These are phyloP conservation scores for Termitomyces sp. DNA, from an alignment of 768 basidiomycete genomes.

Conservation along the genomic window DNA sequence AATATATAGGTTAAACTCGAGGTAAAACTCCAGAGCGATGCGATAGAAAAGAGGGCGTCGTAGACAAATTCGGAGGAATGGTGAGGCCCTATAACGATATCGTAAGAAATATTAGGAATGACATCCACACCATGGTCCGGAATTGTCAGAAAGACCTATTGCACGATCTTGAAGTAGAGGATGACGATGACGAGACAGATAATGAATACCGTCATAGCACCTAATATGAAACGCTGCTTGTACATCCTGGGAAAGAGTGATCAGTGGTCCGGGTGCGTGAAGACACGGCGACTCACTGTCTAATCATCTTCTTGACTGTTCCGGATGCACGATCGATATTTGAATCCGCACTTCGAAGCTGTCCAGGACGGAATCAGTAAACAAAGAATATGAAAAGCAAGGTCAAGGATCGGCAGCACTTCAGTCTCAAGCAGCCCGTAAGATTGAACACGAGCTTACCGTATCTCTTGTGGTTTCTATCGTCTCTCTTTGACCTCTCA, in stretches of 20 bases:
- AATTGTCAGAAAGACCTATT: neutral
- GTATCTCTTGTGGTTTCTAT: constrained; percentile 85
- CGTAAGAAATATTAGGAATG: neutral
- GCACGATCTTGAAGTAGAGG: constrained; percentile 53
- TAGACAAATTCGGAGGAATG: neutral
- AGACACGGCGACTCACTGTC: constrained; percentile 53
- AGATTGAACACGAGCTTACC: constrained; percentile 34
- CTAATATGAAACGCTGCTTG: constrained; percentile 79
- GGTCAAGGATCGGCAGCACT: neutral
- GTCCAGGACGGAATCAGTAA: neutral
- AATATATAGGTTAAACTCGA: neutral
- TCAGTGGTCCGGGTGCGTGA: too few relatives aligned
- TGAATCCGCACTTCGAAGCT: constrained; percentile 79
- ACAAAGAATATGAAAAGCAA: neutral
- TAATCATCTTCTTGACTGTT: constrained; percentile 89
- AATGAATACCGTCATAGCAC: constrained; percentile 71
- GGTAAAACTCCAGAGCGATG: neutral
- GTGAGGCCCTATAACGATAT: neutral
- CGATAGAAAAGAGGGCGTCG: neutral
- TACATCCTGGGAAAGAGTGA: constrained; percentile 64
- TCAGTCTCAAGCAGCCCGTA: too few relatives aligned
- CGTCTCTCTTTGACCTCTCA: constrained; percentile 83
- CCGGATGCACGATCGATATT: constrained; percentile 85
- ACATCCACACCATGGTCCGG: neutral
- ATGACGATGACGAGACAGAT: constrained; percentile 69